phyloP scores from a whole-genome alignment of 2,329 filamentous ascomycete genomes.

The Aaosphaeria pasadenensis region DNA sequence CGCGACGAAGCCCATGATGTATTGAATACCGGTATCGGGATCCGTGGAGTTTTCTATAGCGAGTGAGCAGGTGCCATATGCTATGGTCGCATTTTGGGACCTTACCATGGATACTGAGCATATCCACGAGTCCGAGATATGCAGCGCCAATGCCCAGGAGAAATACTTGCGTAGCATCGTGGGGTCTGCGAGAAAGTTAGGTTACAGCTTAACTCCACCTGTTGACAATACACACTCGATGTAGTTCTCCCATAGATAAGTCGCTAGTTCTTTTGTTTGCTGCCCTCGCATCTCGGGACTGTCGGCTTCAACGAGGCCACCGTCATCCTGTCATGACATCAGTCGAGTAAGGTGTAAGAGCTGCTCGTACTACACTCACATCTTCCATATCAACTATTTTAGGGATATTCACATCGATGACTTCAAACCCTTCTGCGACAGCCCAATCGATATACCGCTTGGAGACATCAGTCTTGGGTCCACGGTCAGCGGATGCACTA shows the following conservation, averaged over 20 bases:
- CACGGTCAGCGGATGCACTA: conserved; percentile 42
- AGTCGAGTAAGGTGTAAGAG: neutral
- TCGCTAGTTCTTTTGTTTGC: conserved; percentile 67
- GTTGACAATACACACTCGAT: conserved; percentile 58
- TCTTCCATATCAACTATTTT: conserved; percentile 67
- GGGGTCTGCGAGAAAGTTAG: conserved; percentile 41
- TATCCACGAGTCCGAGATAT: conserved; percentile 76
- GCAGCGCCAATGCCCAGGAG: conserved; percentile 88
- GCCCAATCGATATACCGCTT: conserved; percentile 85
- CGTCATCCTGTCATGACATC: conserved; percentile 17
- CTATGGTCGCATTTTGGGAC: neutral
- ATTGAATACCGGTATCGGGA: conserved; percentile 53
- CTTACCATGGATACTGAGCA: conserved; percentile 73
- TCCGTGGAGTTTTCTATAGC: conserved; percentile 57
- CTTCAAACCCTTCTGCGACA: conserved; percentile 68
- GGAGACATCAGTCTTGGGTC: conserved; percentile 70
- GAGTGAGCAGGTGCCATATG: conserved; percentile 6
- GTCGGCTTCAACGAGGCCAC: conserved; percentile 49
- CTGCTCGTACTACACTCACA: conserved; percentile 37
- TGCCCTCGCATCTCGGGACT: conserved; percentile 32
- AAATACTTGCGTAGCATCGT: conserved; percentile 69
- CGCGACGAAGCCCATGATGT: conserved; percentile 78
- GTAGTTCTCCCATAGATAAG: conserved; percentile 96
- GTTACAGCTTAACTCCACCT: neutral
- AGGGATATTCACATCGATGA: conserved; percentile 91